Evolutionary conservation across 1,284 basidiomycete genomes (phyloP).

Genomic region (Neolentinus lepideus): DNA sequence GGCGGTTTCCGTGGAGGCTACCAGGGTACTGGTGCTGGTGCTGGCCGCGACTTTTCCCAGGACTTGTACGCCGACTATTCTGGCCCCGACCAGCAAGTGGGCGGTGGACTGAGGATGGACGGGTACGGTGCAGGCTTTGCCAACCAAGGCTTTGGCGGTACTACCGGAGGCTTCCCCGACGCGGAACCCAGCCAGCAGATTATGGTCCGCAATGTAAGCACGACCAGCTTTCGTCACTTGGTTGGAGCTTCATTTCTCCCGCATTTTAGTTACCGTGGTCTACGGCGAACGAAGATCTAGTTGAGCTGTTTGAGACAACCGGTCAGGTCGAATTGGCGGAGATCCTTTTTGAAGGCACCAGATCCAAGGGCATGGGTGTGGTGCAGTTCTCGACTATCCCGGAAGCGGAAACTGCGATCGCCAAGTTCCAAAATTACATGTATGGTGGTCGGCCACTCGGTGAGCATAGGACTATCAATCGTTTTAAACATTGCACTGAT

Average conservation of each 20-base stretch:
- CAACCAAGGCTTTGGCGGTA: constrained; percentile 23
- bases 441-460: constrained; percentile 86
- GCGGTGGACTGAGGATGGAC: constrained; percentile 42
- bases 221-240: not conserved
- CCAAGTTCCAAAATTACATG: constrained; percentile 89
- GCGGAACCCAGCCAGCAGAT: constrained; percentile 93
- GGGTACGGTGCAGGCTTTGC: constrained; percentile 30
- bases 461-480: constrained; percentile 27
- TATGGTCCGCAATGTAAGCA: constrained; percentile 86
- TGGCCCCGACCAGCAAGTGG: constrained; percentile 64
- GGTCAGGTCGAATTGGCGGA: constrained; percentile 93
- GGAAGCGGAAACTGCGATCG: constrained; percentile 93
- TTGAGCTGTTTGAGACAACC: constrained; percentile 97
- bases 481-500: not conserved
- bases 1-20: constrained; percentile 52
- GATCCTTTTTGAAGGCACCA: constrained; percentile 84
- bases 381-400: constrained; percentile 88
- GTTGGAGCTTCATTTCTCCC: not conserved
- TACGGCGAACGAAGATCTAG: constrained; percentile 97
- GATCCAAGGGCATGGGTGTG: constrained; percentile 91
- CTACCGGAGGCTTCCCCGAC: constrained; percentile 25
- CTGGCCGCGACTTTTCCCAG: constrained; percentile 67
- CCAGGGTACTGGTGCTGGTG: constrained; percentile 42
- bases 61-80: constrained; percentile 80
- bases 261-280: constrained; percentile 86